Conservation (phyloP, 179 eudicot species). For the Silene noctiflora region DNA sequence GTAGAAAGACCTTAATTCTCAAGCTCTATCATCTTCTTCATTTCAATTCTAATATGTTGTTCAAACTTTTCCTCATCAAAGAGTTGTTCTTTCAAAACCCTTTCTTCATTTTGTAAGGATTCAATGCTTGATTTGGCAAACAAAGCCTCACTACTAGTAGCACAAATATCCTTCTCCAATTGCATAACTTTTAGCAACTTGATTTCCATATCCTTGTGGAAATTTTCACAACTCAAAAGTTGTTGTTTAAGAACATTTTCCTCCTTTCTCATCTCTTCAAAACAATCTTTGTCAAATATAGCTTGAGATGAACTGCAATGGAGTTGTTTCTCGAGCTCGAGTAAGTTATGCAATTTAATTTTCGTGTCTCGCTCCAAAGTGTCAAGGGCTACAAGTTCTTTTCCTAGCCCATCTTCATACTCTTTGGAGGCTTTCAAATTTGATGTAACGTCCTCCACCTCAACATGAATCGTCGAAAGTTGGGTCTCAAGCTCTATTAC, state of each 20-base stretch:
- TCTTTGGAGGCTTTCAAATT: background rate
- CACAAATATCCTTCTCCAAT: slow-evolving; percentile 12
- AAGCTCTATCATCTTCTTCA: background rate
- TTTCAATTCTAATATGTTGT: slow-evolving; percentile 9
- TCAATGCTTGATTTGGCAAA: slow-evolving; percentile 13
- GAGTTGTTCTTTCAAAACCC: slow-evolving; percentile 14
- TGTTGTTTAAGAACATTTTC: background rate
- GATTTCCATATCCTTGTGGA: background rate
- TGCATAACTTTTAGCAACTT: background rate
- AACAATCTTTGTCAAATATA: background rate
- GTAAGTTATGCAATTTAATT: background rate
- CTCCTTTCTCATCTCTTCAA: background rate
- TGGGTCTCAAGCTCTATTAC: slow-evolving; percentile 8
- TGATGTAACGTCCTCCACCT: background rate
- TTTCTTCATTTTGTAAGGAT: background rate
- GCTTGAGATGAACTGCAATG: background rate
- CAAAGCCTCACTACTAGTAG: slow-evolving; percentile 1
- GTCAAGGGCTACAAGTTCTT: background rate
- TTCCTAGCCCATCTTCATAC: background rate
- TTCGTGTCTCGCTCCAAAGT: background rate
- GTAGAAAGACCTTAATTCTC: background rate
- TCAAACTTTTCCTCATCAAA: background rate
- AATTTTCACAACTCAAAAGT: background rate
- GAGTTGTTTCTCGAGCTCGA: slow-evolving; percentile 10
- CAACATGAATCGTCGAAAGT: background rate